Evolutionary conservation across 2,329 filamentous ascomycete species (phyloP), one percentile per base, ranked within the genome.

Genomic region (Escovopsis weberi): DNA sequence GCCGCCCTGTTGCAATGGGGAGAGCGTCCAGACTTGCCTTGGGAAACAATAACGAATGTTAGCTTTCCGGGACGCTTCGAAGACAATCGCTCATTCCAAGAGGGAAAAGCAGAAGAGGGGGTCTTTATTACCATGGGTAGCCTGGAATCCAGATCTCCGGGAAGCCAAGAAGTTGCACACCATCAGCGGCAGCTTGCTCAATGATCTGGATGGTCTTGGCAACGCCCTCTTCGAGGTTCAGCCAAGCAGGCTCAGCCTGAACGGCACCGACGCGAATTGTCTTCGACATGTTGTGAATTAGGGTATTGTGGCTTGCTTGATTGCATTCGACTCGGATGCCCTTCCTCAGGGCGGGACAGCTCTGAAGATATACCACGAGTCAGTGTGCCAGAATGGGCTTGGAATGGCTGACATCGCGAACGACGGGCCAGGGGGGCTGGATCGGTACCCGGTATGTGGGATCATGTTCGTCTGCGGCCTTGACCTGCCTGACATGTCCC

Each of bases 201-300:
- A 80, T 76, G 39, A 78, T 58, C 0, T 55, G 50, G 50, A 69
- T 69, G 4, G 74, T 75, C 52, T 79, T 80, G 2, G 63, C 53
- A 0, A 79, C 67, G 2, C 65, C 62, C 1, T 55, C 67, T 3
- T 64, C 55, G 6, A 80, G 63, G 50, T 80, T 69, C 4, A 79
- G 59, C 74, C 74, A 80, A 2, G 62, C 66, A 0, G 75, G 74
- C 54, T 80, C 76, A 6, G 69, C 67, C 51, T 80, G 75, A 1
- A 72, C 66, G 11, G 70, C 70, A 26, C 67, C 70, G 5, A 74
- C 66, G 32, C 56, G 45, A 12, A 52, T 47, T 11, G 19, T 47
- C 19, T 38, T 47, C 43, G 34, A 33, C 42, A 40, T 40, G 3
- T 38, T 43, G 4, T 32, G 8, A 9, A 11, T 32, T 1, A 32